A percentile compares a stretch with the other conserved stretches of the same genome.
These are phyloP conservation scores for Lenzites betulinus DNA, from an alignment of 768 basidiomycete genomes.

Conservation along the genomic window DNA sequence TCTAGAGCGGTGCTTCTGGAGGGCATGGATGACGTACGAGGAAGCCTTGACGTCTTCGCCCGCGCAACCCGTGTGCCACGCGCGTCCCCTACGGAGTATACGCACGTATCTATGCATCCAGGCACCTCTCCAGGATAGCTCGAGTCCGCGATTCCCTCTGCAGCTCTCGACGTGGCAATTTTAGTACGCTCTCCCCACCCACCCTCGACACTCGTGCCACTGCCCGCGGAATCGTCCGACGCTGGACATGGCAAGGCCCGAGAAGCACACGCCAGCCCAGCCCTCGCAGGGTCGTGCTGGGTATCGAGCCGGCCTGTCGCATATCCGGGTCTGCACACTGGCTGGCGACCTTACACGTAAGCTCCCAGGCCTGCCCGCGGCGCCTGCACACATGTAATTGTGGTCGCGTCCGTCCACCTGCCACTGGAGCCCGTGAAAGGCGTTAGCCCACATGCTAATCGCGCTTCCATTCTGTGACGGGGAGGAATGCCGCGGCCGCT, in stretches of 20 bases:
- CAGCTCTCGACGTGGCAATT: background rate
- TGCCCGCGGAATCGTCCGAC: background rate
- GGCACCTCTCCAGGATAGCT: background rate
- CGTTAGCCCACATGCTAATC: background rate
- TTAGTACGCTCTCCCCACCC: constrained; percentile 5
- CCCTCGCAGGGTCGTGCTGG: constrained; percentile 1
- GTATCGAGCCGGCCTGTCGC: background rate
- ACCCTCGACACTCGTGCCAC: background rate
- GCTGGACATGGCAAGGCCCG: constrained; percentile 6
- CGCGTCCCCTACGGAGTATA: background rate
- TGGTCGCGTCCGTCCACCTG: background rate
- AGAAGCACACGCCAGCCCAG: background rate
- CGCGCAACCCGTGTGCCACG: background rate
- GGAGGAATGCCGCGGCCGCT: background rate
- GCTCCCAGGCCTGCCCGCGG: constrained; percentile 8
- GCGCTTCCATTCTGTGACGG: constrained; percentile 8
- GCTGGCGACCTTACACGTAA: constrained; percentile 4
- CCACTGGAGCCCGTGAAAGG: constrained; percentile 9
- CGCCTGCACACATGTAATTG: constrained; percentile 2
- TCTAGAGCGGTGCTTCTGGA: constrained; percentile 3
- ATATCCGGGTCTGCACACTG: background rate
- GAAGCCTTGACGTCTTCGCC: constrained; percentile 5
- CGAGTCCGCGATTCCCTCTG: background rate
- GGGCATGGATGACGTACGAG: constrained; percentile 12
- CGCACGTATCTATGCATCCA: background rate